A percentile compares a stretch with the other conserved stretches of the same genome.
Conservation (phyloP, 306 rosid species). For the Vachellia collinsii region DNA sequence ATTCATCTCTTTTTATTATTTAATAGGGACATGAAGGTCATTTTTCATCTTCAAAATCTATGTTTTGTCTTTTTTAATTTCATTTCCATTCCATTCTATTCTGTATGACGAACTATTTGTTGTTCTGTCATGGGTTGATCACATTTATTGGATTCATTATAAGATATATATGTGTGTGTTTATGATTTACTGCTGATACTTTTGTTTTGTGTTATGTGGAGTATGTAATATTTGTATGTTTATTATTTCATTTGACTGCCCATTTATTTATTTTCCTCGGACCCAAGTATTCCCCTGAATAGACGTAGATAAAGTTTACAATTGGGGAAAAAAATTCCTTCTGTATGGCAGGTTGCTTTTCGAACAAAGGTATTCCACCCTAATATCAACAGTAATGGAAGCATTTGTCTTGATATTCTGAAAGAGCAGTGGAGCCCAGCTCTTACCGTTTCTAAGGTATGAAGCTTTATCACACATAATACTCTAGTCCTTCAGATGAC, state of each 20-base stretch:
- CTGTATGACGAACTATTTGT: background rate
- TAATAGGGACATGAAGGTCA: background rate
- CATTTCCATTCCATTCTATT: background rate
- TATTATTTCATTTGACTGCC: too few relatives aligned
- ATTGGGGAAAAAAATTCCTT: background rate
- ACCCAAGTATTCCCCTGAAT: background rate
- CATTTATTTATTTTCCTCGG: background rate
- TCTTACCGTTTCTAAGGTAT: slow-evolving; percentile 50
- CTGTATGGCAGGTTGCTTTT: slow-evolving; percentile 52
- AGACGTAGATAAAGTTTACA: background rate
- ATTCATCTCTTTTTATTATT: background rate
- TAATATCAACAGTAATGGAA: slow-evolving; percentile 64
- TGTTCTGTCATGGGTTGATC: slow-evolving; percentile 4
- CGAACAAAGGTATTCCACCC: slow-evolving; percentile 63
- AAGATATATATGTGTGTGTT: background rate
- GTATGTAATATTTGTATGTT: background rate
- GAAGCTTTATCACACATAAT: background rate
- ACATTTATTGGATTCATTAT: background rate
- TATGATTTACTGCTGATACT: background rate
- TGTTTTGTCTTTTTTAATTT: background rate
- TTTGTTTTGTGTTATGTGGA: background rate
- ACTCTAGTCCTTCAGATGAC: background rate
- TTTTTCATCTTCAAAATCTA: background rate
- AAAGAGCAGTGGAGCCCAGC: slow-evolving; percentile 55
- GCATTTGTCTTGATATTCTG: slow-evolving; percentile 57